Evolutionary conservation across 768 basidiomycete genomes (phyloP).

Genomic region (Cystobasidium ongulense): DNA sequence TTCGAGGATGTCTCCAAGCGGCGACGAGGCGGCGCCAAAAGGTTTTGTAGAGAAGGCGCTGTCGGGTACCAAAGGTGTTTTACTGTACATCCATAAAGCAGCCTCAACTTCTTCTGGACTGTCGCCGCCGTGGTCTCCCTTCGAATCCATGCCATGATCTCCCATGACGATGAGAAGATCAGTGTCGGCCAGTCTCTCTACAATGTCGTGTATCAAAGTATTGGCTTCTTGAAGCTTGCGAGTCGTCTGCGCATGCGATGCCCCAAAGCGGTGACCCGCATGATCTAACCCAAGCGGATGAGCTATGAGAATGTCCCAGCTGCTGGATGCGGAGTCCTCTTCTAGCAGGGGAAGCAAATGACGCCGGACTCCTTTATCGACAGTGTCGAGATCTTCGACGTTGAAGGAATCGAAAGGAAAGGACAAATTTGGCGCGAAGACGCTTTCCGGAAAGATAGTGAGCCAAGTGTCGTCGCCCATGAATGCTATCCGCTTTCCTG

Average conservation of each 20-base stretch:
- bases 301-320: constrained; percentile 81
- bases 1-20: not conserved
- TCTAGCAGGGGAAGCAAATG: constrained; percentile 72
- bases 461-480: constrained; percentile 99
- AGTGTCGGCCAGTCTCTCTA: constrained; percentile 63
- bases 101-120: constrained; percentile 72
- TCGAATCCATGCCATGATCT: constrained; percentile 92
- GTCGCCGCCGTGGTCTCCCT: constrained; percentile 94
- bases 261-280: constrained; percentile 87
- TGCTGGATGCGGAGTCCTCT: constrained; percentile 17
- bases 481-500: constrained; percentile 60
- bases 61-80: constrained; percentile 17
- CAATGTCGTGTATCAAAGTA: constrained; percentile 61
- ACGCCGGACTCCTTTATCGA: constrained; percentile 77
- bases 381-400: constrained; percentile 93
- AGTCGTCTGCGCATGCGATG: constrained; percentile 75
- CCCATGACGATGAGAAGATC: constrained; percentile 85
- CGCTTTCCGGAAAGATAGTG: constrained; percentile 61
- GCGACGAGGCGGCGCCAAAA: not conserved
- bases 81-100: constrained; percentile 74
- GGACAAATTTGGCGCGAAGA: constrained; percentile 55
- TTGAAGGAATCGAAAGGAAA: constrained; percentile 94
- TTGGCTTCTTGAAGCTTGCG: constrained; percentile 85
- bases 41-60: not conserved
- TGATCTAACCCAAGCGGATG: constrained; percentile 96